Base-by-base conservation (phyloP, 106 monocot species). In the Apostasia ramifera region DNA sequence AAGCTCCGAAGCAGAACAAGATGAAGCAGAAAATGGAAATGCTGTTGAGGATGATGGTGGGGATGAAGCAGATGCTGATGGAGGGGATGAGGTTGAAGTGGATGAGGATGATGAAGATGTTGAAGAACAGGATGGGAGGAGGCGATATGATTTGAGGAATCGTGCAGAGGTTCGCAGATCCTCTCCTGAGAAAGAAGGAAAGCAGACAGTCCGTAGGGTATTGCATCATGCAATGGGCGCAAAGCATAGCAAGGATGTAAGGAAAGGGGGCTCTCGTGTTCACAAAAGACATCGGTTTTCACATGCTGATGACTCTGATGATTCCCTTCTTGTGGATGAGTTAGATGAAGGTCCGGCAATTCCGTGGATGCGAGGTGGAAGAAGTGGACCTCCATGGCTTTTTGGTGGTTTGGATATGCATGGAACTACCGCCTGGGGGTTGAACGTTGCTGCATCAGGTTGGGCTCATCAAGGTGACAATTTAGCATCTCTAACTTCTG, bases 261-360 rank as follows among this genome's bases (percentile, higher is more conserved):
- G 93, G 59, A 90, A 88, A 71, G 81, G 85, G 41, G 84, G 87
- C 13, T 71, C 94, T 50, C 87, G 93, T 66, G 78, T 87, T 63
- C 85, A 88, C 61, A 98, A 92, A 72, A 73, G 83, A 44, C 82
- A 87, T 74, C 82, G 85, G 10, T 74, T 90, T 7, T 68, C 83
- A 63, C 80, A 80, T 71, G 64, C 71, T 59, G 98, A 98, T 49
- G 93, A 98, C 80, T 98, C 98, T 70, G 98, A 98, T 79, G 98
- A 98, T 71, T 98, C 98, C 78, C 90, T 93, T 72, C 92, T 93
- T 72, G 98, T 98, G 55, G 90, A 92, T 83, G 98, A 98, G 67
- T 40, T 93, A 45, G 95, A 95, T 74, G 84, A 88, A 50, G 89
- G 95, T 14, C 95, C 91, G 47, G 70, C 76, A 53, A 72, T 86